Evolutionary conservation across 2,329 filamentous ascomycete genomes (phyloP), one percentile per base, ranked within the genome.

Genomic region (Drechslerella coelobrocha): DNA sequence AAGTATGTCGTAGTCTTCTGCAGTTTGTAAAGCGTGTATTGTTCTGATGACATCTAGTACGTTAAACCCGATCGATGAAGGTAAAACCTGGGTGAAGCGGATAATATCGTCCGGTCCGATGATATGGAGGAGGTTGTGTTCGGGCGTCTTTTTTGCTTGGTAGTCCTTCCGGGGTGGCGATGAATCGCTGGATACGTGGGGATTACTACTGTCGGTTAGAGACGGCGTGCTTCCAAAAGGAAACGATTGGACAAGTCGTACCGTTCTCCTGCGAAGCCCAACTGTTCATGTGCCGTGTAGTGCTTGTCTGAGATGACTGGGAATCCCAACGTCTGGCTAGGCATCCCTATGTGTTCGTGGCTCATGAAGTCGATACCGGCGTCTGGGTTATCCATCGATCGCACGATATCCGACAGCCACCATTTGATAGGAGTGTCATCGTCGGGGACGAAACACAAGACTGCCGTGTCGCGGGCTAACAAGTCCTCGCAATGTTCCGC

Each of bases 391-490:
- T 45, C 41, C 41, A 45, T 45, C 1, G 65, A 61, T 14, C 43
- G 41, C 10, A 48, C 65, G 43, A 71, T 63, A 55, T 71, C 59
- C 39, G 52, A 50, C 4, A 63, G 34, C 66, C 66, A 71, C 59
- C 34, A 24, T 45, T 54, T 71, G 2, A 54, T 45, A 4, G 41
- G 17, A 7, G 17, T 31, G 10, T 63, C 59, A 2, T 51, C 34
- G 7, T 53, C 59, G 1, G 66, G 59, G 7, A 71, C 66, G n/a
- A 71, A 14, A 9, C 47, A 56, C 6, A 71, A n/a, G 14, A 63
- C 26, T 2, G 53, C 59, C 14, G 66, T 60, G 45, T 71, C 66
- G 14, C 66, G 24, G 2, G 59, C 66, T 12, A 53, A 17, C 2
- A 71, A 23, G 14, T 71, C 66, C 9, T 39, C 8, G 53, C 45